Base-by-base conservation (phyloP, 2,329 filamentous ascomycete genomes). In the Fusarium sp. region DNA sequence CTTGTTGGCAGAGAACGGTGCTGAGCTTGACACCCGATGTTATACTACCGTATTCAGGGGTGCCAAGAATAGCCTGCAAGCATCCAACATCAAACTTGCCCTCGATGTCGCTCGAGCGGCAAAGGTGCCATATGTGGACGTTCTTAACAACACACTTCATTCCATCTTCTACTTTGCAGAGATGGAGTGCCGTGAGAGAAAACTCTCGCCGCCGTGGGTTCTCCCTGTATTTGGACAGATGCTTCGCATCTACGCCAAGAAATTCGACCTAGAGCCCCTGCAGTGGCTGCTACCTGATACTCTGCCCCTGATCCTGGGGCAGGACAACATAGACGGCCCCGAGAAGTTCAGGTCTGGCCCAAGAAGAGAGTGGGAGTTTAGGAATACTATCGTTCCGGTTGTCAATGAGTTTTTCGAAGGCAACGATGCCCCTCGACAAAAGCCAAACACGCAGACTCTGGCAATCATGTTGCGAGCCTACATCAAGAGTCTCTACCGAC, bases 31-130 rank as follows among this genome's bases (percentile, higher is more conserved):
- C 76, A 80, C 80, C 0, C 86, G 88, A 67, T 91, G 93, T 0
- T 93, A 90, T 75, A 84, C 89, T 1, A 89, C 89, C 28, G 82
- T 97, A 34, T 85, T 97, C 42, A 87, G 90, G 61, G 91, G 91
- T 33, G 91, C 92, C 52, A 93, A 93, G 70, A 75, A 77, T 6
- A 82, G 83, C 21, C 78, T 83, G 24, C 84, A 92, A 63, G 81
- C 84, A 6, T 77, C 82, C 5, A 84, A 84, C 26, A 82, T 94
- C n/a, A 57, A 65, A 17, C 72, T 72, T 33, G 74, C 78, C 2
- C 65, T 81, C 28, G 81, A 80, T 13, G 72, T 82, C 2, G 80
- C 78, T 43, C 80, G 82, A 33, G 83, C 91, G 44, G 82, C 91
- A 51, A 77, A 84, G 6, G 82, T 81, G 45, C 69, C 84, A 3